Base-by-base conservation (phyloP, 2,329 filamentous ascomycete species). In the Podosphaera leucotricha region DNA sequence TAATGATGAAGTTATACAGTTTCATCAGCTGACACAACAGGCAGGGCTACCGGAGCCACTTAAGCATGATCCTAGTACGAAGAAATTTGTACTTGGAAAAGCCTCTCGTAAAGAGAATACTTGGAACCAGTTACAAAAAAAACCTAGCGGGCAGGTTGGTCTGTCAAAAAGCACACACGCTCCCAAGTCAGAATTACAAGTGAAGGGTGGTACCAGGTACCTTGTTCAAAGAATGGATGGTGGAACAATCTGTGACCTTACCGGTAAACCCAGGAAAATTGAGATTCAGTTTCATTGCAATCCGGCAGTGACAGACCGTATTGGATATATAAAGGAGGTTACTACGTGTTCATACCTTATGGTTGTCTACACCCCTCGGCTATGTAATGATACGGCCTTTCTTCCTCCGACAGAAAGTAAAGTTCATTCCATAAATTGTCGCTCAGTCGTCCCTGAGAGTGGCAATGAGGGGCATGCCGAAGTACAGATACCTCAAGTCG, bases 331-430 rank as follows among this genome's bases (percentile, higher is more conserved):
- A 59, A 82, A 82, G 54, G 78, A 83, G 55, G 66, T 76, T 3
- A 71, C 68, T 30, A 82, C 75, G 19, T 83, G 78, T 58, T 70
- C 75, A 22, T 83, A 83, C 52, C 61, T 81, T 37, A 79, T 83
- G 75, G 71, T 81, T 7, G 70, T 83, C 45, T 75, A 82, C 55
- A 83, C 78, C 0, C 75, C 77, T 1, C 68, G 77, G 8, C 67
- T 83, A n/a, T 83, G 78, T 59, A 73, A 75, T 56, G 78, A 83
- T 51, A 68, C 78, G n/a, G 77, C 78, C 2, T 83, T 83, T 55
- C 64, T 74, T 44, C 77, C 77, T 2, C 74, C 76, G 0, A 71
- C 75, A 50, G 70, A 77, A 47, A 73, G 74, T 48, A 68, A 72
- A 47, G 67, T 75, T 1, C 68, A 80, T 55, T 53, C 64, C 1